Base-by-base conservation (phyloP, 768 basidiomycete species). In the Tylopilus felleus region DNA sequence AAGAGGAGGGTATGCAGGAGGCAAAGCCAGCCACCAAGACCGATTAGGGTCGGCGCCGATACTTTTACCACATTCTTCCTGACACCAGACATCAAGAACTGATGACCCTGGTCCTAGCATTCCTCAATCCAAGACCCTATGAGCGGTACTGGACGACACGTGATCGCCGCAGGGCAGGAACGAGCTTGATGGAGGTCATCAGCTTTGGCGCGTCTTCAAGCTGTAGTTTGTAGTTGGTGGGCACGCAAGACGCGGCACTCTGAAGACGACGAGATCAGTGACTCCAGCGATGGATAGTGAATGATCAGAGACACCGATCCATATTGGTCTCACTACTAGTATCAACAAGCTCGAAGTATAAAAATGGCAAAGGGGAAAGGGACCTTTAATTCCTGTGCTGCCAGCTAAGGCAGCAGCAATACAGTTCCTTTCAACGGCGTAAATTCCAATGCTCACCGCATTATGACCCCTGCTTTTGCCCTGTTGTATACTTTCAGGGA, bases 381-480 rank as follows among this genome's bases (percentile, higher is more conserved):
- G 22, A 10, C 29, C 31, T 44, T 61, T 47, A 21, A 10, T 33
- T 12, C 48, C 31, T 47, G 35, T 3, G 7, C 29, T 6, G 28
- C 21, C n/a, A 29, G 36, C 27, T 16, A 40, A n/a, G n/a, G n/a
- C n/a, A 33, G 22, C 47, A 8, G 27, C 29, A 25, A 55, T 28
- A 46, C 61, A 69, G 1, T 23, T 39, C 44, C 12, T 33, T 40
- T 55, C 47, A 19, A 69, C 56, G 13, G 54, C 58, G 22, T 70
- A 75, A 22, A 75, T 61, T 0, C 72, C 70, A n/a, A 75, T 65
- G 28, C 60, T 61, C 36, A 75, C 45, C 29, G 66, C 70, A 17
- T 72, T 62, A 28, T 47, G 38, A 52, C 60, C 59, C 74, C 72
- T 17, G 55, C 51, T n/a, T n/a, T n/a, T n/a, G n/a, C n/a, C 73